Base-by-base conservation (phyloP, 1,284 basidiomycete genomes). In the Ceratobasidium sp. region DNA sequence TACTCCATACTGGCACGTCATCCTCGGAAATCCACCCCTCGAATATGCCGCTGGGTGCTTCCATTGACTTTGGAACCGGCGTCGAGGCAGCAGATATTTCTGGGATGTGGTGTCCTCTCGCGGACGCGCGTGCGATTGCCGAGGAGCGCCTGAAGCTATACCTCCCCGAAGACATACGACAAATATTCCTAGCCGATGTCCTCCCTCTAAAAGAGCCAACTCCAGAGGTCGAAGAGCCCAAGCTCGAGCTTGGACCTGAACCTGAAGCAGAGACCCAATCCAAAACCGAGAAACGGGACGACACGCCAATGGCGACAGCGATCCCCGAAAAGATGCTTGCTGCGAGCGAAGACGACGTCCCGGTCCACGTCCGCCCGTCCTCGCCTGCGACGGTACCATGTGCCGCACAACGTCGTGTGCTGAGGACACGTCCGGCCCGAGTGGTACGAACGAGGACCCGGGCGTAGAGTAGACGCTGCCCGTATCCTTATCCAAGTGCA, bases 331-430 rank as follows among this genome's bases (percentile, higher is more conserved):
- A 74, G 71, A 61, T 62, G 34, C 70, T 51, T 32, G 57, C 70
- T 8, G 57, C 57, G 37, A 62, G 59, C 61, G 71, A 74, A n/a
- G 71, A 74, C 32, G 71, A 74, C 37, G 40, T 74, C 13, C 43
- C 71, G 19, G 61, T 74, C 32, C 65, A 64, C 37, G 61, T 74
- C 25, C 71, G 71, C 15, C 71, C 71, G 11, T 74, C 71, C 52
- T 74, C 71, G 34, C 71, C 71, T 37, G 71, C 71, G 40, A n/a
- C 70, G 2, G 70, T 74, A 64, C 59, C 70, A 1, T 74, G 71
- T 51, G 51, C 71, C 40, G 44, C 37, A 37, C 61, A 40, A 44
- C 71, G 71, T 22, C 71, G 71, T 40, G 71, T 74, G 59, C 51
- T 74, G 46, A 61, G 71, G 37, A 11, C 71, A 74, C 71, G 71